These are phyloP conservation scores for Penicillium sp. DNA, from an alignment of 2,329 filamentous ascomycete species.

Conservation along the genomic window DNA sequence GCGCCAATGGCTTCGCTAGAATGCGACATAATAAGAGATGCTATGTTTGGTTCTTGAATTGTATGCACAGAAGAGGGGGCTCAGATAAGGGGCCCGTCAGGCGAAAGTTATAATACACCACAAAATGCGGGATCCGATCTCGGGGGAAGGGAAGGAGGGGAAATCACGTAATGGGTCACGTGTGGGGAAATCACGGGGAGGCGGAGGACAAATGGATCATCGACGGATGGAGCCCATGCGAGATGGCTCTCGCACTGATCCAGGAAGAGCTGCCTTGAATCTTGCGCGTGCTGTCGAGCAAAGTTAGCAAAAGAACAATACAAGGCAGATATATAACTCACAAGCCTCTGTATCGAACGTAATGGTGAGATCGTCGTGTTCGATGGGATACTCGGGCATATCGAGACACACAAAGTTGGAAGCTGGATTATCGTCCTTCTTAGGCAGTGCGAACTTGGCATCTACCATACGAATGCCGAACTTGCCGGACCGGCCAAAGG, in stretches of 20 bases:
- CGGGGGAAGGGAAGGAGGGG: slow-evolving; percentile 6
- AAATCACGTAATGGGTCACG: slow-evolving; percentile 18
- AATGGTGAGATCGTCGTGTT: slow-evolving; percentile 88
- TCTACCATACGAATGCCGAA: slow-evolving; percentile 76
- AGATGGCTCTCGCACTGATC: slow-evolving; percentile 38
- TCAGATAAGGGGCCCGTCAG: neutral
- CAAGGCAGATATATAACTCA: slow-evolving; percentile 46
- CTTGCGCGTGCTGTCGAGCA: slow-evolving; percentile 34
- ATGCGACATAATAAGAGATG: slow-evolving; percentile 27
- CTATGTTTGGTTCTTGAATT: slow-evolving; percentile 20
- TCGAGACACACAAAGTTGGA: slow-evolving; percentile 80
- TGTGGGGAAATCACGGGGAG: slow-evolving; percentile 3
- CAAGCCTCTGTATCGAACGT: slow-evolving; percentile 75
- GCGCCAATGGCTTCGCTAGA: slow-evolving; percentile 36
- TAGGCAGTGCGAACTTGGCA: slow-evolving; percentile 83
- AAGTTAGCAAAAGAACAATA: neutral
- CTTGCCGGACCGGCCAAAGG: slow-evolving; percentile 61
- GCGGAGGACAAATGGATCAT: slow-evolving; percentile 19
- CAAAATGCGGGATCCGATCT: slow-evolving; percentile 1
- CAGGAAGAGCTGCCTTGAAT: slow-evolving; percentile 40
- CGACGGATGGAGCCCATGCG: slow-evolving; percentile 43
- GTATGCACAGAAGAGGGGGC: slow-evolving; percentile 18
- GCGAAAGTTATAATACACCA: slow-evolving; percentile 15
- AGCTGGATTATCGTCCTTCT: slow-evolving; percentile 49
- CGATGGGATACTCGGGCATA: slow-evolving; percentile 81